Conservation (phyloP, 257 asterid genomes). For the Cordia subcordata region DNA sequence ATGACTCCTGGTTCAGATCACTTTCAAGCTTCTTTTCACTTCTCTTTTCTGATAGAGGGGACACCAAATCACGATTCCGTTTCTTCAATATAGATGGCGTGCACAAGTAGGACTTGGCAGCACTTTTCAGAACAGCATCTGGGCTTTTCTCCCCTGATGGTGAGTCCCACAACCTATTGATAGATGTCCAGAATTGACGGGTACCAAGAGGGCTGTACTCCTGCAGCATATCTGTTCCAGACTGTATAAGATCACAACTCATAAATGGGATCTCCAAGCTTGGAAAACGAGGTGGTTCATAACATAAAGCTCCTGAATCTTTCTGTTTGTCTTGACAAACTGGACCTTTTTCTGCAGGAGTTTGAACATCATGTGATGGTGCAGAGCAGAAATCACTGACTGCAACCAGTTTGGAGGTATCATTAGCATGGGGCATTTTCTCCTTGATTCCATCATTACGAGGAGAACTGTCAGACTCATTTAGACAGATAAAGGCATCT, state of each 20-base stretch:
- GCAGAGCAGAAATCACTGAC: slow-evolving; percentile 47
- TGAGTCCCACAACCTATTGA: slow-evolving; percentile 81
- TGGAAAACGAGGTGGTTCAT: slow-evolving; percentile 95
- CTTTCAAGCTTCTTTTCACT: slow-evolving; percentile 61
- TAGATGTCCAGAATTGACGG: slow-evolving; percentile 85
- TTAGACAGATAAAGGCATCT: slow-evolving; percentile 33
- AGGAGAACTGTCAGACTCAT: slow-evolving; percentile 33
- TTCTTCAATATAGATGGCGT: slow-evolving; percentile 92
- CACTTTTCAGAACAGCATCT: slow-evolving; percentile 73
- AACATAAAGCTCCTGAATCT: slow-evolving; percentile 64
- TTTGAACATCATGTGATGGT: slow-evolving; percentile 34
- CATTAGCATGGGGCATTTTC: slow-evolving; percentile 32
- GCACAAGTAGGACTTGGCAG: slow-evolving; percentile 56
- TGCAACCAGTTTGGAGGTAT: slow-evolving; percentile 39
- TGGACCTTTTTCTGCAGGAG: slow-evolving; percentile 26
- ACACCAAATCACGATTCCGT: slow-evolving; percentile 76
- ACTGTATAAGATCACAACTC: slow-evolving; percentile 83
- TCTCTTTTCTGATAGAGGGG: slow-evolving; percentile 87
- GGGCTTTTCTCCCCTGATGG: slow-evolving; percentile 83
- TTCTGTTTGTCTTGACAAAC: slow-evolving; percentile 29
- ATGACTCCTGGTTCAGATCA: slow-evolving; percentile 35
- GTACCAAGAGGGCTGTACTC: slow-evolving; percentile 97
- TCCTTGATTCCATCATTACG: slow-evolving; percentile 23
- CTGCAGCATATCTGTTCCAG: slow-evolving; percentile 72
- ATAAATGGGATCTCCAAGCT: slow-evolving; percentile 85